phyloP scores from a whole-genome alignment of 768 basidiomycete species.

The Suillus cothurnatus region DNA sequence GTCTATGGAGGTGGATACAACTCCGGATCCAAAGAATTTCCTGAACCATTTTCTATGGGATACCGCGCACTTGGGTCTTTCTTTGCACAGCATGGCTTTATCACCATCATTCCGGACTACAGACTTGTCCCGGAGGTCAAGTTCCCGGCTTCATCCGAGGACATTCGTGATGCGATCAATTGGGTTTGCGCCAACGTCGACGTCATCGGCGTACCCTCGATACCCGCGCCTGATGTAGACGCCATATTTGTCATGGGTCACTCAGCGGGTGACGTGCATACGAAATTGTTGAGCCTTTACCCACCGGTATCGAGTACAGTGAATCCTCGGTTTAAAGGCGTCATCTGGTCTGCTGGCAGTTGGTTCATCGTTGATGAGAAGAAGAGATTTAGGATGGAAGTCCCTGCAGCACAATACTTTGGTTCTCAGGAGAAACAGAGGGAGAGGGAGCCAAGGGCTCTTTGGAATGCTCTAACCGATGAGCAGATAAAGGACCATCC shows the following conservation, averaged over 20 bases:
- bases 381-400: constrained; percentile 26
- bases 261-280: constrained; percentile 60
- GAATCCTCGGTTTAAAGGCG: constrained; percentile 39
- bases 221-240: constrained; percentile 40
- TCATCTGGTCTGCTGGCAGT: constrained; percentile 48
- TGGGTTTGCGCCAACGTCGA: constrained; percentile 49
- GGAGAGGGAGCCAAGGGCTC: constrained; percentile 41
- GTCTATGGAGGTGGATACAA: constrained; percentile 69
- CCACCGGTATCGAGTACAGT: constrained; percentile 36
- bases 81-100: constrained; percentile 59
- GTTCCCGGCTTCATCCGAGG: constrained; percentile 58
- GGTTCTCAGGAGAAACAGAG: constrained; percentile 45
- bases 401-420: constrained; percentile 29
- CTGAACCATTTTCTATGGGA: constrained; percentile 48
- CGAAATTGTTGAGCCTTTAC: constrained; percentile 46
- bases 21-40: constrained; percentile 49
- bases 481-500: constrained; percentile 44
- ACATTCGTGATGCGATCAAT: constrained; percentile 58
- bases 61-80: constrained; percentile 63
- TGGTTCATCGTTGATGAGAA: constrained; percentile 40
- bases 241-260: constrained; percentile 56
- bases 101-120: constrained; percentile 72
- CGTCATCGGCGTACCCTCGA: constrained; percentile 17
- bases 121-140: constrained; percentile 57
- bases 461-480: constrained; percentile 41